These are phyloP conservation scores for Diplodia intermedia DNA, from an alignment of 2,329 filamentous ascomycete genomes.

Conservation along the genomic window DNA sequence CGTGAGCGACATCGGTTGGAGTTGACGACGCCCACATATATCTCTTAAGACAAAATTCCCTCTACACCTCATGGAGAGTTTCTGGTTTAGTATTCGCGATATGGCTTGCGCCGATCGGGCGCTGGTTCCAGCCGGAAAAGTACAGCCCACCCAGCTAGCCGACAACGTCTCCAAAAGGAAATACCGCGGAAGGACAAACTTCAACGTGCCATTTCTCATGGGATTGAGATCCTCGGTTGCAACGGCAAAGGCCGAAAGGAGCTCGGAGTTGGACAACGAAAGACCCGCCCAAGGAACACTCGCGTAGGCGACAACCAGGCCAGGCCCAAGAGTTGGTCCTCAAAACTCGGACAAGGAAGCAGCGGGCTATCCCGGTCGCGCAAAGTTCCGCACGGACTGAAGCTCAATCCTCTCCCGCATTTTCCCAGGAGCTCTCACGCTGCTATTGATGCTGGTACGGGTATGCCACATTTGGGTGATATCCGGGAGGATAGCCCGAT, in stretches of 20 bases:
- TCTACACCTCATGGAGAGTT: neutral
- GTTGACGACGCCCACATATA: neutral
- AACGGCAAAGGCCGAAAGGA: neutral
- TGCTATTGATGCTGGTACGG: constrained; percentile 24
- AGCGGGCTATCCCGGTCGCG: neutral
- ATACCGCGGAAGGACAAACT: neutral
- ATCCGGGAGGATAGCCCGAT: constrained; percentile 13
- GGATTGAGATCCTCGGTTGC: neutral
- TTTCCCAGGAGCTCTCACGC: neutral
- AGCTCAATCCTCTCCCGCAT: neutral
- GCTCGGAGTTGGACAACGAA: neutral
- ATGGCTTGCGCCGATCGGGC: neutral
- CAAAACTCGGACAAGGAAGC: neutral
- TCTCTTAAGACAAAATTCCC: neutral
- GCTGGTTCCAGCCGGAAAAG: neutral
- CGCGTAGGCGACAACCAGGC: neutral
- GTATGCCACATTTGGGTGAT: constrained; percentile 6
- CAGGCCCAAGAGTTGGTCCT: neutral
- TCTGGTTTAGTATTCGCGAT: neutral
- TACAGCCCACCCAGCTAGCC: neutral
- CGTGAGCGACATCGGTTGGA: neutral
- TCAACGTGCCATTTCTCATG: neutral
- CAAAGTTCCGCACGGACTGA: neutral
- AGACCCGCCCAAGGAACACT: neutral
- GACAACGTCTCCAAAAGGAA: neutral